These are phyloP conservation scores for Septoria petroselini DNA, from an alignment of 2,329 filamentous ascomycete species.

Conservation along the genomic window DNA sequence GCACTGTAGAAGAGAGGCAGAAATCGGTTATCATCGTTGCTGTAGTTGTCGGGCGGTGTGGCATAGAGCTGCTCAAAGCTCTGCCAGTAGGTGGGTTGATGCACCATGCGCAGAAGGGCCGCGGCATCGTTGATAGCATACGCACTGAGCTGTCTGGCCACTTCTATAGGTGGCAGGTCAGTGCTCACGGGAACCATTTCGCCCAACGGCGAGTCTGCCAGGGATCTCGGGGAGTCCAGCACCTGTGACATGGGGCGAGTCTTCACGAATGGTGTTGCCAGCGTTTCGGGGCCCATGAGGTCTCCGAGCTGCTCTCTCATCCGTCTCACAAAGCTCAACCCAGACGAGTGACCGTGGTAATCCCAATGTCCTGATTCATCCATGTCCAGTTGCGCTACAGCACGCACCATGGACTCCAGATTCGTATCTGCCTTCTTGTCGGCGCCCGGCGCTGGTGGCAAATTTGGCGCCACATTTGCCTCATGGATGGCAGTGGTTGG, in stretches of 20 bases:
- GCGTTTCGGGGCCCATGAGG: conserved; percentile 64
- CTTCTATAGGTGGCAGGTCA: conserved; percentile 65
- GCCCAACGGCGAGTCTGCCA: conserved; percentile 62
- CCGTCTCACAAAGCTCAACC: conserved; percentile 79
- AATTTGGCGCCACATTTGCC: background rate
- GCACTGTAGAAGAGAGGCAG: conserved; percentile 50
- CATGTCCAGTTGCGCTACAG: conserved; percentile 83
- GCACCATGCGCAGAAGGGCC: conserved; percentile 67
- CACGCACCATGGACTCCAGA: conserved; percentile 91
- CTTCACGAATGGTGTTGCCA: conserved; percentile 57
- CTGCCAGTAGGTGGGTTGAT: conserved; percentile 76
- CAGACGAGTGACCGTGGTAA: conserved; percentile 91
- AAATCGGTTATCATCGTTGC: conserved; percentile 47
- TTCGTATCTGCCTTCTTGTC: conserved; percentile 57
- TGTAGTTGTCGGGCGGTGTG: conserved; percentile 51
- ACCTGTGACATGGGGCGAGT: conserved; percentile 54
- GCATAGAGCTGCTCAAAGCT: conserved; percentile 76
- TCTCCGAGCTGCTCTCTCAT: conserved; percentile 85
- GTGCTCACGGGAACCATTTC: conserved; percentile 46
- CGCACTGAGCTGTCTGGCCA: conserved; percentile 56
- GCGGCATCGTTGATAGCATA: conserved; percentile 62
- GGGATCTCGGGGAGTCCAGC: conserved; percentile 63
- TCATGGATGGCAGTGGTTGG: conserved; percentile 20
- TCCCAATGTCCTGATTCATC: conserved; percentile 92
- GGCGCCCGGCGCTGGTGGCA: conserved; percentile 36